These are phyloP conservation scores for Chlorella vulgaris DNA, from an alignment of 139 green algal species.

Conservation along the genomic window DNA sequence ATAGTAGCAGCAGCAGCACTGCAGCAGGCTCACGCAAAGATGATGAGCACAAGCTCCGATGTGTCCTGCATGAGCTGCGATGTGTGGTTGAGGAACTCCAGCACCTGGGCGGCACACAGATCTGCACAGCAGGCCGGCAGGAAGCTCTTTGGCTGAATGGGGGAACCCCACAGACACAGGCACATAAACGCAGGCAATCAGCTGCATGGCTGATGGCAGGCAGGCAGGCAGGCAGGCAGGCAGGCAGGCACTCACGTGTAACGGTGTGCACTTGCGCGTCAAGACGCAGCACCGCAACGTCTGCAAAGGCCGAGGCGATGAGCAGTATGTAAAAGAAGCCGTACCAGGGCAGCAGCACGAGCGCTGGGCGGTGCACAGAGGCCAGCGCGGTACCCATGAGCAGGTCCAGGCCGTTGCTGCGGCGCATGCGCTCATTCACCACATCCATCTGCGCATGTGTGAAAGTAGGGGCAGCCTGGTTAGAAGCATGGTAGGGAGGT, in stretches of 20 bases:
- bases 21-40: slow-evolving; percentile 30
- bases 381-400: neutral
- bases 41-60: slow-evolving; percentile 39
- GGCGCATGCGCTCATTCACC: neutral
- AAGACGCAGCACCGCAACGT: slow-evolving; percentile 3
- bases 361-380: slow-evolving; percentile 16
- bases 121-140: too few relatives aligned
- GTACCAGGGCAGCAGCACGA: slow-evolving; percentile 13
- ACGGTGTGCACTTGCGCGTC: neutral
- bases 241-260: neutral
- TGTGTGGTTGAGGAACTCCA: neutral
- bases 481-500: neutral
- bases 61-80: slow-evolving; percentile 29
- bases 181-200: too few relatives aligned
- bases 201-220: neutral
- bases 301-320: neutral
- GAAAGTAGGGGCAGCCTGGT: neutral
- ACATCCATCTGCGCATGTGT: slow-evolving; percentile 8
- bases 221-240: neutral
- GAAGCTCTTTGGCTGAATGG: too few relatives aligned
- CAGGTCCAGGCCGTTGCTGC: slow-evolving; percentile 1
- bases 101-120: slow-evolving; percentile 8
- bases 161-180: too few relatives aligned
- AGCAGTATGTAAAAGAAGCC: slow-evolving; percentile 26
- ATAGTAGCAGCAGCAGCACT: neutral